A percentile compares a stretch with the other conserved stretches of the same genome.
These are phyloP conservation scores for Wilhelminamyces savonicus DNA, from an alignment of 805 yeast species.

Conservation along the genomic window DNA sequence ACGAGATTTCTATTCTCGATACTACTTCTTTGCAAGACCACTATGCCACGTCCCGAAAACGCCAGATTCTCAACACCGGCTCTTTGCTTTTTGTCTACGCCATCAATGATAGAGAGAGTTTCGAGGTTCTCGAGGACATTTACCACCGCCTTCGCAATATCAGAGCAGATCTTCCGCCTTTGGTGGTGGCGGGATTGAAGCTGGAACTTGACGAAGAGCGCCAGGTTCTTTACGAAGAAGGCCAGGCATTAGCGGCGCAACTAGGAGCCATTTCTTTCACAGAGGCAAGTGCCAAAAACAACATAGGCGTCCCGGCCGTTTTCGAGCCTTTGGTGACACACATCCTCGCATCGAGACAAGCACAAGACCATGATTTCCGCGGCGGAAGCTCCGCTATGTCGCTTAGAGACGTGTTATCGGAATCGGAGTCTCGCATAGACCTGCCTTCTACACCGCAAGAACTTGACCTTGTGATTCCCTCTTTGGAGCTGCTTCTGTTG, in stretches of 20 bases:
- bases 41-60: constrained; percentile 18
- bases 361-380: no score
- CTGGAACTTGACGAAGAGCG: constrained; percentile 18
- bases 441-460: no score
- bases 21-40: constrained; percentile 16
- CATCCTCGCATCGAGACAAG: neutral
- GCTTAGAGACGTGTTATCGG: no score
- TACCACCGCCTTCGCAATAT: constrained; percentile 16
- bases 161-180: constrained; percentile 18
- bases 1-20: constrained; percentile 28
- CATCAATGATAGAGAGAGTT: constrained; percentile 18
- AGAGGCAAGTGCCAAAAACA: constrained; percentile 22
- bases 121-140: constrained; percentile 22
- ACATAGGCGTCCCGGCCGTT: constrained; percentile 16
- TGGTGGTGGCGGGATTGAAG: constrained; percentile 26
- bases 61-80: constrained; percentile 23
- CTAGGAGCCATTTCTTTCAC: constrained; percentile 20
- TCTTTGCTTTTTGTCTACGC: constrained; percentile 25
- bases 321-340: constrained; percentile 20
- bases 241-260: constrained; percentile 16
- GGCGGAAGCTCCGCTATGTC: no score
- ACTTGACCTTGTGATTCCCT: no score
- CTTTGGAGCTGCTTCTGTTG: no score
- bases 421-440: neutral
- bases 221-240: constrained; percentile 24